Percentiles rank a stretch among this genome's conserved stretches.
Evolutionary conservation across 306 rosid genomes (phyloP).

Genomic region (Glycine soja): DNA sequence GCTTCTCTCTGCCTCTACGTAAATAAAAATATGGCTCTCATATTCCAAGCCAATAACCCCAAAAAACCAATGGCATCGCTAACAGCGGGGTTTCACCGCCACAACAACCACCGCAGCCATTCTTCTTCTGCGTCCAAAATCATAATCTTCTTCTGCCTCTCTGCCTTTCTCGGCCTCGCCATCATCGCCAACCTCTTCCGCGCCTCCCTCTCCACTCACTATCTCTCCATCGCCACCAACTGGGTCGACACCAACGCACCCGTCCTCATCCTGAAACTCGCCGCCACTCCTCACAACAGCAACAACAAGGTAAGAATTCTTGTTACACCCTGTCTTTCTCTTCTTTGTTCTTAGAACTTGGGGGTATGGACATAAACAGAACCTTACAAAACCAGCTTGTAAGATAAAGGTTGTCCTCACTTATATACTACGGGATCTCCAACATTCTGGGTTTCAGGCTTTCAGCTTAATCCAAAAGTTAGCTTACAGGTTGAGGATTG

Average conservation of each 20-base stretch:
- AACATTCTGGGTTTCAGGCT: too few relatives aligned
- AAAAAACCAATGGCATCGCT: slow-evolving; percentile 44
- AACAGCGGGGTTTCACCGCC: slow-evolving; percentile 21
- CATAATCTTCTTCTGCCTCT: slow-evolving; percentile 51
- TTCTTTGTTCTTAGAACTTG: neutral
- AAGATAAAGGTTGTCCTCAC: neutral
- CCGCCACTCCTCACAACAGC: slow-evolving; percentile 10
- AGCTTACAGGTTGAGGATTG: too few relatives aligned
- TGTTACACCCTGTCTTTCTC: neutral
- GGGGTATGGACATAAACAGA: neutral
- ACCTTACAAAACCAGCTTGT: neutral
- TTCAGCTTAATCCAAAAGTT: too few relatives aligned
- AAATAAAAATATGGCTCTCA: neutral
- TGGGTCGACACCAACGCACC: slow-evolving; percentile 52
- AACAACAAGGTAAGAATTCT: neutral
- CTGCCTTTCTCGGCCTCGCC: slow-evolving; percentile 51
- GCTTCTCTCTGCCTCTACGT: neutral
- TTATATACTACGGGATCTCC: neutral
- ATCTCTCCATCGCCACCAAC: slow-evolving; percentile 53
- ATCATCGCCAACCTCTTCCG: slow-evolving; percentile 62
- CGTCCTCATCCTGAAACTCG: slow-evolving; percentile 44
- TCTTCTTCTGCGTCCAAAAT: slow-evolving; percentile 43
- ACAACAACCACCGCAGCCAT: neutral
- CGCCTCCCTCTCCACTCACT: slow-evolving; percentile 59
- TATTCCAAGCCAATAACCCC: too few relatives aligned